Evolutionary conservation across 768 basidiomycete species (phyloP).

Genomic region (Cystoderma amianthinum): DNA sequence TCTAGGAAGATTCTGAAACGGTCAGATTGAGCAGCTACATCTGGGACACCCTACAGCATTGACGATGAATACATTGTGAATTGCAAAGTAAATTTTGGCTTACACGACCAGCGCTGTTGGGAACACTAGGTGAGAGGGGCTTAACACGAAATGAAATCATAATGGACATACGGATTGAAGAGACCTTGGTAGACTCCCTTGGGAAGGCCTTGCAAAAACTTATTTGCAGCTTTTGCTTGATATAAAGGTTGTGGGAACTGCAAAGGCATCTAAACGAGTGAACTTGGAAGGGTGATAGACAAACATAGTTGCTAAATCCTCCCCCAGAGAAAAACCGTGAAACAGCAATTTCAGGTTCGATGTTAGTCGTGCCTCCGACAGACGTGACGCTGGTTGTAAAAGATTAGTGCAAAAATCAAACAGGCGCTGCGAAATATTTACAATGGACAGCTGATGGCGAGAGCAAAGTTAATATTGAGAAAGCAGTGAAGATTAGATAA

Average conservation of each 20-base stretch:
- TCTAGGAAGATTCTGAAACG: slow-evolving; percentile 39
- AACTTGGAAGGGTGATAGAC: slow-evolving; percentile 13
- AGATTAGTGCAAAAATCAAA: neutral
- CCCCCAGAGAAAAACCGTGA: slow-evolving; percentile 54
- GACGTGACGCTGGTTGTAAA: slow-evolving; percentile 48
- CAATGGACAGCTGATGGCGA: slow-evolving; percentile 34
- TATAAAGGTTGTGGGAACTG: slow-evolving; percentile 11
- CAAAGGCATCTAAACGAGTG: slow-evolving; percentile 22
- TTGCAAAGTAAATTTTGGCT: neutral
- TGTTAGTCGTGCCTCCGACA: slow-evolving; percentile 51
- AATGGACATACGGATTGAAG: slow-evolving; percentile 2
- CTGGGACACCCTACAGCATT: slow-evolving; percentile 42
- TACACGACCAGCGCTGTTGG: neutral
- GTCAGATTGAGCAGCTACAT: slow-evolving; percentile 53
- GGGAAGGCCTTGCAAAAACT: neutral
- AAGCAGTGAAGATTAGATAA: neutral
- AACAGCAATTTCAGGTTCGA: slow-evolving; percentile 45
- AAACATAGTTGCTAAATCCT: slow-evolving; percentile 64
- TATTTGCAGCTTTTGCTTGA: slow-evolving; percentile 1
- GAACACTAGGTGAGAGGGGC: too few relatives aligned
- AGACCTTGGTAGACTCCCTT: slow-evolving; percentile 2
- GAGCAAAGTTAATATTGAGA: neutral
- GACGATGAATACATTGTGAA: neutral
- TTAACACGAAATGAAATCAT: too few relatives aligned
- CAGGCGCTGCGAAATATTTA: slow-evolving; percentile 16